These are phyloP conservation scores for Rhodomyrtus psidioides DNA, from an alignment of 441 rosid species.

Conservation along the genomic window DNA sequence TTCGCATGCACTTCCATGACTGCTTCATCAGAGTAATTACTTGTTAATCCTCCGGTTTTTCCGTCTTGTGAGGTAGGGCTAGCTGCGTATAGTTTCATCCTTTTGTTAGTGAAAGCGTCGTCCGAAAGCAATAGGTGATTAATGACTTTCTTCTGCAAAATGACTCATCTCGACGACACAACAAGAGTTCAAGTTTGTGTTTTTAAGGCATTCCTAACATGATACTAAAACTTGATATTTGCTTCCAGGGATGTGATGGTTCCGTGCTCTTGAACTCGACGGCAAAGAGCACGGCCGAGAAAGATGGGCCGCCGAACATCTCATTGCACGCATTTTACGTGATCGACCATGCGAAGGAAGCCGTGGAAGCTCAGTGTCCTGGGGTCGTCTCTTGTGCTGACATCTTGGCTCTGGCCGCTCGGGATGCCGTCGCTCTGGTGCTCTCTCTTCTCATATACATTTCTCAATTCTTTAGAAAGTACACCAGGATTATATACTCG, in stretches of 20 bases:
- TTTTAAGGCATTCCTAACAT: neutral
- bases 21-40: neutral
- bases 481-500: neutral
- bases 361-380: slow-evolving; percentile 38
- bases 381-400: slow-evolving; percentile 65
- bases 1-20: slow-evolving; percentile 1
- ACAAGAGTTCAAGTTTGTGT: neutral
- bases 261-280: slow-evolving; percentile 43
- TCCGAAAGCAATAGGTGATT: neutral
- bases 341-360: slow-evolving; percentile 47
- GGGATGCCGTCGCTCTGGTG: slow-evolving; percentile 38
- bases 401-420: slow-evolving; percentile 56
- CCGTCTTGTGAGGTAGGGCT: neutral
- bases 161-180: neutral
- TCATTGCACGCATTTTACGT: slow-evolving; percentile 56
- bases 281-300: slow-evolving; percentile 46
- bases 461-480: neutral
- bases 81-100: neutral
- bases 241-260: slow-evolving; percentile 47
- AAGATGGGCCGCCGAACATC: slow-evolving; percentile 51
- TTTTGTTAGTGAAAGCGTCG: neutral
- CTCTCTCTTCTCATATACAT: neutral
- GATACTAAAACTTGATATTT: neutral
- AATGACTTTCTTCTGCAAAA: neutral
- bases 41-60: neutral